Evolutionary conservation across 139 green algal genomes (phyloP).

Genomic region (Zygnema circumcarinatum): DNA sequence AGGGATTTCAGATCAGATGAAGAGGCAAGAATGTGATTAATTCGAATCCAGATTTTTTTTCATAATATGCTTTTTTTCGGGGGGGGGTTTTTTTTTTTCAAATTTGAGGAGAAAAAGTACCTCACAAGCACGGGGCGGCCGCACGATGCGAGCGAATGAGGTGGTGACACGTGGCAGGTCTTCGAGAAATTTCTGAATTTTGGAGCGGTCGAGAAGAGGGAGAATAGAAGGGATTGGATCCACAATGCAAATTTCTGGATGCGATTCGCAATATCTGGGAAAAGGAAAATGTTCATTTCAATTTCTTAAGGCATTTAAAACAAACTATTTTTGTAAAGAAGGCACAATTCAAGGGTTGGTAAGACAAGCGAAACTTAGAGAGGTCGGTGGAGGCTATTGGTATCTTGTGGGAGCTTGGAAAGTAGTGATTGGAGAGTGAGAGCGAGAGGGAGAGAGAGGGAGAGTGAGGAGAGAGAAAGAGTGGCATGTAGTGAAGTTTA

Average conservation of each 20-base stretch:
- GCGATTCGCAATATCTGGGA: background rate
- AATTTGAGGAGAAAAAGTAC: background rate
- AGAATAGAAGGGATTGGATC: conserved; percentile 31
- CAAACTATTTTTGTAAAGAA: conserved; percentile 14
- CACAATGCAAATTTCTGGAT: conserved; percentile 33
- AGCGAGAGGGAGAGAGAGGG: no score
- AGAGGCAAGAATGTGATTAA: no score
- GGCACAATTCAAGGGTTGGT: conserved; percentile 4
- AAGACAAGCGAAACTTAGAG: no score
- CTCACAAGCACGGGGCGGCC: background rate
- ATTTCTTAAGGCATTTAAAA: conserved; percentile 11
- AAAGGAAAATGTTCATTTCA: conserved; percentile 9
- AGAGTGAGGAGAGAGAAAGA: no score
- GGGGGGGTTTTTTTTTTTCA: no score
- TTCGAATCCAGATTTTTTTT: no score
- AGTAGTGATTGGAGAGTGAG: no score
- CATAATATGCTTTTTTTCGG: no score
- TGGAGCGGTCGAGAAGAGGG: conserved; percentile 49
- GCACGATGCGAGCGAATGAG: background rate
- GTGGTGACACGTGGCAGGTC: conserved; percentile 15
- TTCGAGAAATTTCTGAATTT: conserved; percentile 44
- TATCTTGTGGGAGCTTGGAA: no score
- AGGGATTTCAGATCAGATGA: no score
- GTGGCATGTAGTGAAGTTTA: no score
- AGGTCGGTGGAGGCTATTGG: no score